phyloP scores from a whole-genome alignment of 805 yeast species.

The Spencermartinsiella europaea region DNA sequence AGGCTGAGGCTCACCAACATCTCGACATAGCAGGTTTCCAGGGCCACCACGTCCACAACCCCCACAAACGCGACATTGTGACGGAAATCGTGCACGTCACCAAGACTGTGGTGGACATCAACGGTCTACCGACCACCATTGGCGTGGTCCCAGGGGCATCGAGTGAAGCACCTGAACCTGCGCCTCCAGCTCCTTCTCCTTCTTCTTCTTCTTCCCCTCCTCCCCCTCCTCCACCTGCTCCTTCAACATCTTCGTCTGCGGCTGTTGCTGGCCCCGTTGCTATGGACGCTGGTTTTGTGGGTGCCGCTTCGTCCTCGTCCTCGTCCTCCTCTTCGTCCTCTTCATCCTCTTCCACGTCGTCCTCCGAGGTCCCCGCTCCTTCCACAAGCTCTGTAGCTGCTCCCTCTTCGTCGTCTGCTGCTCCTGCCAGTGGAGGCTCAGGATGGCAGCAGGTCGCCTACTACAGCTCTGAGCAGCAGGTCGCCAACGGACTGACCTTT shows the following conservation, averaged over 20 bases:
- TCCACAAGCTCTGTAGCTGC: slow-evolving; percentile 71
- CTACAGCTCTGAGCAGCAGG: slow-evolving; percentile 60
- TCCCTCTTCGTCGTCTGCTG: slow-evolving; percentile 61
- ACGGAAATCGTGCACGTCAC: slow-evolving; percentile 76
- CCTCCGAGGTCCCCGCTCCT: slow-evolving; percentile 32
- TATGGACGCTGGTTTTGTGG: slow-evolving; percentile 10
- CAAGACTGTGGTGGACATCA: slow-evolving; percentile 21
- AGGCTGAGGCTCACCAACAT: slow-evolving; percentile 22
- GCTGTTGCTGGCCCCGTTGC: slow-evolving; percentile 24
- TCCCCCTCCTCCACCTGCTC: slow-evolving; percentile 11
- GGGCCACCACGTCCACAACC: slow-evolving; percentile 39
- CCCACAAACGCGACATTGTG: slow-evolving; percentile 54
- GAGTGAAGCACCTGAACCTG: slow-evolving; percentile 17
- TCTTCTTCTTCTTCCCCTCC: slow-evolving; percentile 20
- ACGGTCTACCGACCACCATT: slow-evolving; percentile 5
- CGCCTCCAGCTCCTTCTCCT: slow-evolving; percentile 22
- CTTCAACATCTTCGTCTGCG: slow-evolving; percentile 1
- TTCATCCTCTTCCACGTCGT: slow-evolving; percentile 33
- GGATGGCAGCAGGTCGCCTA: slow-evolving; percentile 84
- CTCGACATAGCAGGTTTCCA: slow-evolving; percentile 19
- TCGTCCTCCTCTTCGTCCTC: slow-evolving; percentile 31
- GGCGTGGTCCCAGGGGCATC: slow-evolving; percentile 30
- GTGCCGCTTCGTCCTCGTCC: slow-evolving; percentile 23
- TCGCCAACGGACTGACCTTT: slow-evolving; percentile 68
- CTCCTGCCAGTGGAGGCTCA: slow-evolving; percentile 70